A percentile compares a stretch with the other conserved stretches of the same genome.
phyloP scores from a whole-genome alignment of 345 rosid genomes.

The Gynandropsis gynandra region DNA sequence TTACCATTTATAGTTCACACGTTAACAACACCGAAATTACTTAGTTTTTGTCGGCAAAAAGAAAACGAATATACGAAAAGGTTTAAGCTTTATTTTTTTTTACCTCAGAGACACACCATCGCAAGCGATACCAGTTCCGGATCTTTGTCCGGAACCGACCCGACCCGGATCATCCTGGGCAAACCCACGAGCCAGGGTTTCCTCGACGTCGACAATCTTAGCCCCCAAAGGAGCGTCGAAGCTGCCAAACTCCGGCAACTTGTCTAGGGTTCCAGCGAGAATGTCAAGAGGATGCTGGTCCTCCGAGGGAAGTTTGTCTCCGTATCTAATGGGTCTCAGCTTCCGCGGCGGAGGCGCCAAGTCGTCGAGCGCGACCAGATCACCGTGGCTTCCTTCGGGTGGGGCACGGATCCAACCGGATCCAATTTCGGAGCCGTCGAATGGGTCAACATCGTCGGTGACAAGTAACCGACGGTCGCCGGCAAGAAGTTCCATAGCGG shows the following conservation, averaged over 20 bases:
- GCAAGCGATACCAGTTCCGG: slow-evolving; percentile 9
- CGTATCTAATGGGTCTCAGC: slow-evolving; percentile 54
- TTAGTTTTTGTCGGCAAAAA: neutral
- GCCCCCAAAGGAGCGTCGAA: slow-evolving; percentile 27
- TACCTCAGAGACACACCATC: slow-evolving; percentile 24
- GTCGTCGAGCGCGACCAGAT: slow-evolving; percentile 25
- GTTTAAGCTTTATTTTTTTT: neutral
- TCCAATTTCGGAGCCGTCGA: slow-evolving; percentile 22
- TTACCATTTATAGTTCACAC: slow-evolving; percentile 5
- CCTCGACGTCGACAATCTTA: slow-evolving; percentile 22
- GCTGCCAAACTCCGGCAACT: slow-evolving; percentile 29
- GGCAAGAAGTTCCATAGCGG: slow-evolving; percentile 52
- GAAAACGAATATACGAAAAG: slow-evolving; percentile 3
- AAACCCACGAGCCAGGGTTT: slow-evolving; percentile 11
- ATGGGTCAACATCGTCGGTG: slow-evolving; percentile 32
- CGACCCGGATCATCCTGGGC: slow-evolving; percentile 2
- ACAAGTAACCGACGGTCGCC: slow-evolving; percentile 36
- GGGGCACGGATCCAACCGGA: slow-evolving; percentile 26
- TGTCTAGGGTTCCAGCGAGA: slow-evolving; percentile 31
- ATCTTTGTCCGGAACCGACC: neutral
- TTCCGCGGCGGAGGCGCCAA: slow-evolving; percentile 48
- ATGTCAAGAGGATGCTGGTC: slow-evolving; percentile 21
- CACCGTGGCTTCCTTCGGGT: slow-evolving; percentile 20
- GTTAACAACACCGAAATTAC: slow-evolving; percentile 14
- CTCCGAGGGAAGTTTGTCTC: slow-evolving; percentile 29